Base-by-base conservation (phyloP, 352 stramenopile genomes). In the Phytophthora colocasiae region DNA sequence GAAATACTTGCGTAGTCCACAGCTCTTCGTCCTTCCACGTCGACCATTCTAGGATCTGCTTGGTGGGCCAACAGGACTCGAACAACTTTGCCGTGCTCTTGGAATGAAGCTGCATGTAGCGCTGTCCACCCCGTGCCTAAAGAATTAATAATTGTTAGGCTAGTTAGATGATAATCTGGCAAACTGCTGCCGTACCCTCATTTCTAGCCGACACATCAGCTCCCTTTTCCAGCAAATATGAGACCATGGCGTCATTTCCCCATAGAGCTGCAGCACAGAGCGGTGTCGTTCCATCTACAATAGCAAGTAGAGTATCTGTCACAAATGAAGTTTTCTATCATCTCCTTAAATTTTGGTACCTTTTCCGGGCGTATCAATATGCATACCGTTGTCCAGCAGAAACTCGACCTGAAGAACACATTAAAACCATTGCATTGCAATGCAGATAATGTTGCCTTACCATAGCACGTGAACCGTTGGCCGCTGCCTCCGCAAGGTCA, bases 1-100 rank as follows among this genome's bases (percentile, higher is more conserved):
- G 82, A 91, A 51, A 91, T 89, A 45, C 82, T 91, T 36, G 82
- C 82, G 43, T 88, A 88, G 70, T 91, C 80, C 46, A 83, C 71
- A n/a, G 83, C 55, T 34, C 78, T 76, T 15, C 83, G 75, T 3
- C 75, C 80, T 32, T 88, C 80, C 7, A 48, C 45, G 41, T 90
- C 83, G 2, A 62, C 58, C 9, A 73, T 54, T 58, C 73, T 83
- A 5, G 83, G 71, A 48, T 89, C 79, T 0, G 80, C 78, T 44
- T 77, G 69, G n/a, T 79, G 69, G 14, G 69, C 72, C 15, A 91
- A 55, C 19, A 91, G 65, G 3, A 89, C 58, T 2, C 76, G 79
- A 26, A 91, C 79, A 3, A 87, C 77, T 47, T 89, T 85, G 9
- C 81, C 80, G 27, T 91, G 83, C 22, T 90, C 81, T 72, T 90